Conservation (phyloP, 768 basidiomycete genomes). For the Trametes villosa region DNA sequence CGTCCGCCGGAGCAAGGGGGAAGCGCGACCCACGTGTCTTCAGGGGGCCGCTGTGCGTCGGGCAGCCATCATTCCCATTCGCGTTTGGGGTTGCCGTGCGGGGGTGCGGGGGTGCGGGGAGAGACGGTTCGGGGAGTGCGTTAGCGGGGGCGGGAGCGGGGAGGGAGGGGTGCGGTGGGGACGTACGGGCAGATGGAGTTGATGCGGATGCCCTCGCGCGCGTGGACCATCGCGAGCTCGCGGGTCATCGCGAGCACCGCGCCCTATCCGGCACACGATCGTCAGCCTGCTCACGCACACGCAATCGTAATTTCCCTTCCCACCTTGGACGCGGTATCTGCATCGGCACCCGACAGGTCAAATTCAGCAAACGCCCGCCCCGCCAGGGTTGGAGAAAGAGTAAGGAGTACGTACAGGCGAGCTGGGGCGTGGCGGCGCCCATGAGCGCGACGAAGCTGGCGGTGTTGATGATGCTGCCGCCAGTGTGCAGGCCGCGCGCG, state of each 20-base stretch:
- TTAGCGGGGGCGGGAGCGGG: too few relatives aligned
- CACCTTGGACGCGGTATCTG: slow-evolving; percentile 95
- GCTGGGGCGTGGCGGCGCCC: slow-evolving; percentile 96
- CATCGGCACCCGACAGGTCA: neutral
- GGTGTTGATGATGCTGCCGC: slow-evolving; percentile 96
- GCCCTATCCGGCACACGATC: slow-evolving; percentile 51
- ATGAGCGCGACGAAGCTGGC: slow-evolving; percentile 95
- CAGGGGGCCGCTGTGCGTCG: slow-evolving; percentile 75
- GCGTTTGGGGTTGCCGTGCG: too few relatives aligned
- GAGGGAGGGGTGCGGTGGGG: too few relatives aligned
- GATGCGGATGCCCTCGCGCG: slow-evolving; percentile 93
- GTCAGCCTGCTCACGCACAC: neutral
- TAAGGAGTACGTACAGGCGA: slow-evolving; percentile 78
- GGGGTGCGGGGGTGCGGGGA: too few relatives aligned
- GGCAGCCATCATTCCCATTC: too few relatives aligned
- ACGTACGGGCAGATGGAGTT: slow-evolving; percentile 95
- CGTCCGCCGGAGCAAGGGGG: neutral
- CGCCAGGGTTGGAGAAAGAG: neutral
- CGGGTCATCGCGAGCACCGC: slow-evolving; percentile 99
- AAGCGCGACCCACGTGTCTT: slow-evolving; percentile 75
- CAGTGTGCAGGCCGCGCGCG: slow-evolving; percentile 75
- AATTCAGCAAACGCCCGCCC: neutral
- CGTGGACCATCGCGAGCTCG: slow-evolving; percentile 97
- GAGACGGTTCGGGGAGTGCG: too few relatives aligned
- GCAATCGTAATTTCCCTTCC: neutral